Evolutionary conservation across 108 stramenopile species (phyloP).

Genomic region (Hondaea fermentalgiana): DNA sequence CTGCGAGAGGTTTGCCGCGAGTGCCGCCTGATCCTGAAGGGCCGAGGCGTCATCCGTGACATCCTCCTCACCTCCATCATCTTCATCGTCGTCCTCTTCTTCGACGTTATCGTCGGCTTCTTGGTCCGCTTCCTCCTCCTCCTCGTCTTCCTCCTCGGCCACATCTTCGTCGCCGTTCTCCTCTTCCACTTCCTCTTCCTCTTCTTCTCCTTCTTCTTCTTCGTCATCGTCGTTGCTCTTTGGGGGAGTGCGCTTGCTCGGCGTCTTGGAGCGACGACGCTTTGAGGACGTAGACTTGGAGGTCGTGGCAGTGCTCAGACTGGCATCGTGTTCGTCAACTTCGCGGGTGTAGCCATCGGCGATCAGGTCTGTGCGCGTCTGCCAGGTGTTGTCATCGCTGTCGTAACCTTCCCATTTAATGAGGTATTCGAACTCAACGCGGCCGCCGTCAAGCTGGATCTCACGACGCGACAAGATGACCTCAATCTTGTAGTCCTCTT

Average conservation of each 20-base stretch:
- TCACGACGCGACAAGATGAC: neutral
- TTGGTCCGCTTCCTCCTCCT: neutral
- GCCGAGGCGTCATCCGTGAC: neutral
- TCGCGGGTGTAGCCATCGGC: neutral
- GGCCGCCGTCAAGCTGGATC: neutral
- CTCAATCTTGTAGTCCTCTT: neutral
- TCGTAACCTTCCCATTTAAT: constrained; percentile 6
- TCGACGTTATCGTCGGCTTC: neutral
- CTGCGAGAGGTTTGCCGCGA: neutral
- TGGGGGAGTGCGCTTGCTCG: too few relatives aligned
- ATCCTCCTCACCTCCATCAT: neutral
- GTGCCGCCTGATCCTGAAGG: neutral
- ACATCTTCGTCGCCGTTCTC: neutral
- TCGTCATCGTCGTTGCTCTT: too few relatives aligned
- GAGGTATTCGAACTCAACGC: neutral
- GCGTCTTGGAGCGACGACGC: neutral
- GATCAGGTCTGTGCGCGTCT: neutral
- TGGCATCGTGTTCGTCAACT: neutral
- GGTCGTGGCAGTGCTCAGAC: too few relatives aligned
- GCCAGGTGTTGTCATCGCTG: neutral
- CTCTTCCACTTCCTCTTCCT: neutral
- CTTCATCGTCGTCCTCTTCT: neutral
- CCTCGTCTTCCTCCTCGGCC: neutral
- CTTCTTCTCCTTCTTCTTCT: neutral
- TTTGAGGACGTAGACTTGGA: neutral